phyloP scores from a whole-genome alignment of 2,329 filamentous ascomycete species.

The Fusarium mexicanum region DNA sequence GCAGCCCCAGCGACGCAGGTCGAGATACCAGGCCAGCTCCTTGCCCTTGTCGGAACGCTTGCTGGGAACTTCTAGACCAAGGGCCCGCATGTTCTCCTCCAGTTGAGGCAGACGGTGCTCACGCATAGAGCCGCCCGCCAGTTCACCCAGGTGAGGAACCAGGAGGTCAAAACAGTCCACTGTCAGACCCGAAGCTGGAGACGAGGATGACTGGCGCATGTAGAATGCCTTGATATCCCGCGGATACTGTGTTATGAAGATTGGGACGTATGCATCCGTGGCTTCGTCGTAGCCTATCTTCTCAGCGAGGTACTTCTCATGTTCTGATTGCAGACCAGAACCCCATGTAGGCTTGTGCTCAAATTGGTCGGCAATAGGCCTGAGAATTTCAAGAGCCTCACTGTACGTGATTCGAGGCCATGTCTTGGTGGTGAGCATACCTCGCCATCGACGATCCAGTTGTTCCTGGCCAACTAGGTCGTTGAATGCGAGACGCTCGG shows the following conservation, averaged over 20 bases:
- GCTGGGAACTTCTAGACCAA: constrained; percentile 64
- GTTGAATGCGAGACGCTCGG: constrained; percentile 55
- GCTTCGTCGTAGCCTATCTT: constrained; percentile 63
- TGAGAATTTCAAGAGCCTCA: constrained; percentile 76
- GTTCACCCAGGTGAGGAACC: constrained; percentile 85
- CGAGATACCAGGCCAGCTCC: constrained; percentile 82
- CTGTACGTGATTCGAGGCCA: constrained; percentile 90
- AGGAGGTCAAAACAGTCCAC: constrained; percentile 93
- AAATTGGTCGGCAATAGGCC: constrained; percentile 70
- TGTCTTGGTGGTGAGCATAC: constrained; percentile 60
- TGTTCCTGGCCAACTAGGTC: constrained; percentile 54
- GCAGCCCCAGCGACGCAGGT: constrained; percentile 89
- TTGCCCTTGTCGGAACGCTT: constrained; percentile 43
- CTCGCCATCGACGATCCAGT: constrained; percentile 77
- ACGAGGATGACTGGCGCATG: constrained; percentile 55
- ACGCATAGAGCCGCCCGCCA: constrained; percentile 89
- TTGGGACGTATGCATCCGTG: constrained; percentile 66
- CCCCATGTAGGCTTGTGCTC: constrained; percentile 76
- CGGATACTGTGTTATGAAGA: constrained; percentile 97
- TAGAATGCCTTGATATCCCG: constrained; percentile 89
- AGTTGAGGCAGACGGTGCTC: constrained; percentile 79
- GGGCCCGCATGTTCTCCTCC: constrained; percentile 74
- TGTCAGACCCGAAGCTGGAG: constrained; percentile 57
- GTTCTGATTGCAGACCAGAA: constrained; percentile 83
- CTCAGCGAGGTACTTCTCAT: constrained; percentile 87